Evolutionary conservation across 192 early-diverging fungal species (phyloP), one percentile per base, ranked within the genome.

Genomic region (Lunasporangiospora selenospora): DNA sequence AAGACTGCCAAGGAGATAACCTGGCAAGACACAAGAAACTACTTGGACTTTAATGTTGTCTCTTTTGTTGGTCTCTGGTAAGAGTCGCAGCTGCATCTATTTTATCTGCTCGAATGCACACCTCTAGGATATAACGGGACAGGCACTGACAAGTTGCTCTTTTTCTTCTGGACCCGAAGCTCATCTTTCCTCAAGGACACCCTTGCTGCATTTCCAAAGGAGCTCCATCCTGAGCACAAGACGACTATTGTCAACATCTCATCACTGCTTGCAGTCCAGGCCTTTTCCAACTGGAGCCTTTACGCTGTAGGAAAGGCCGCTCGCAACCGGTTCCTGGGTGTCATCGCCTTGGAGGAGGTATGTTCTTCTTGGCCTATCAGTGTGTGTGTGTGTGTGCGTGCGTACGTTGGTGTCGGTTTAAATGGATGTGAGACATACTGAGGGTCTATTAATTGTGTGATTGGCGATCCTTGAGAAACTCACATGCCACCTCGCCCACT

Each of bases 271-370:
- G 91, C 91, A 2, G 77, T 95, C n/a, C 62, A 86, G 65, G 65
- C 92, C 4, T 90, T 86, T 59, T 73, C 91, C 27, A 83, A 91
- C 71, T 95, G 90, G 93, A 87, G 89, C 10, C 71, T 93, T 4
- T 96, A 96, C 71, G 85, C 88, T 6, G 79, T 88, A 0, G 83
- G 82, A 13, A 94, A 95, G 75, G 92, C 93, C 12, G 95, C 92
- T 1, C 84, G 95, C 16, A 90, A 96, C 56, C 85, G 88, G 81
- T 76, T 91, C 26, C 69, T 92, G 30, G 56, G 81, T 19, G 85
- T 89, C 0, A 80, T 91, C 3, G 93, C 92, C 13, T n/a, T 75
- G 11, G 94, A 95, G 61, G 65, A 92, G 37, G 75, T 64, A 46
- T 54, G 8, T 40, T 10, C 12, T 29, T 33, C 32, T 24, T n/a